Conservation (phyloP, 2,329 filamentous ascomycete species). For the Mycosphaerella arachidis region DNA sequence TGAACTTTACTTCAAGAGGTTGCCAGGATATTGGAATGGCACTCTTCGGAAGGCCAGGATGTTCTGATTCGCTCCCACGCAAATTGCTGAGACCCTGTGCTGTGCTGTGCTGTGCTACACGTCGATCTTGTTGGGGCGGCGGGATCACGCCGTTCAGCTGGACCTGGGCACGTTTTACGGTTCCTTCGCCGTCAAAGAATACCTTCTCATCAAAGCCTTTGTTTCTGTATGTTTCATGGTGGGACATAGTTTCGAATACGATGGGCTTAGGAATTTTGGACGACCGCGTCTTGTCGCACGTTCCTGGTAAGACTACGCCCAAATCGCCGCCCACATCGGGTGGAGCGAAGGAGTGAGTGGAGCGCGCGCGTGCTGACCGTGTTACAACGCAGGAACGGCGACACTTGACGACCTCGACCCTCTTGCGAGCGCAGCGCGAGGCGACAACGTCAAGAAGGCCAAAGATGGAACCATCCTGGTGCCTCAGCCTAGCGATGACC, state of each 20-base stretch:
- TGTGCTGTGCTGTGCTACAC: too few relatives aligned
- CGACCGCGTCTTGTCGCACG: slow-evolving; percentile 20
- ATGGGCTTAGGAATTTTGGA: slow-evolving; percentile 22
- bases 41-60: not conserved
- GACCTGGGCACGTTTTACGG: not conserved
- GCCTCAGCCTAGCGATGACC: slow-evolving; percentile 85
- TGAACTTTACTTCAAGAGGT: too few relatives aligned
- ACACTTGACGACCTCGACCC: slow-evolving; percentile 37
- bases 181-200: not conserved
- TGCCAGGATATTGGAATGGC: not conserved
- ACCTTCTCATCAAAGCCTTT: not conserved
- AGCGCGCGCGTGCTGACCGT: not conserved
- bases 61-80: not conserved
- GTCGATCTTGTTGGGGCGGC: not conserved
- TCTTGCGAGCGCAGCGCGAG: slow-evolving; percentile 17
- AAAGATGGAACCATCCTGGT: slow-evolving; percentile 59
- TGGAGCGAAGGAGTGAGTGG: not conserved
- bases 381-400: slow-evolving; percentile 37
- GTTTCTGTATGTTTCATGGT: not conserved
- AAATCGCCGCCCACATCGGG: not conserved
- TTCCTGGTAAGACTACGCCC: slow-evolving; percentile 15
- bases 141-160: not conserved
- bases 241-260: not conserved
- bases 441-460: slow-evolving; percentile 26
- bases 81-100: not conserved